Percentiles rank a stretch among this genome's conserved stretches.
These are phyloP conservation scores for Pythium angustatum DNA, from an alignment of 352 stramenopile genomes.

Conservation along the genomic window DNA sequence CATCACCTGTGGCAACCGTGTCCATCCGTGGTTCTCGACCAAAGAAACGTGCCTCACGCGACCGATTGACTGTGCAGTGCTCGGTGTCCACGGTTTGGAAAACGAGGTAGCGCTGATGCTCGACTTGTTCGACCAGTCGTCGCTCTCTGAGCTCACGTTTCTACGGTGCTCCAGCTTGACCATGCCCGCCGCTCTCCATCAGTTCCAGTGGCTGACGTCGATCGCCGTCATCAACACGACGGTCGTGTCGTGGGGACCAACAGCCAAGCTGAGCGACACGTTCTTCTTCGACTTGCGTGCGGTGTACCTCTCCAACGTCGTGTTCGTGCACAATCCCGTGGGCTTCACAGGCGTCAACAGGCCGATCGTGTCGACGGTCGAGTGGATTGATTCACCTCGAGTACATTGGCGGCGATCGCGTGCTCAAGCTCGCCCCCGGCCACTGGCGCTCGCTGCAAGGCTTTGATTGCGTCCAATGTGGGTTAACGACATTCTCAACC, in stretches of 20 bases:
- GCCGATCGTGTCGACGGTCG: neutral
- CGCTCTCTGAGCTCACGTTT: neutral
- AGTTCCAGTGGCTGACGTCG: neutral
- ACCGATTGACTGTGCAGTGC: neutral
- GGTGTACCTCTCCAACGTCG: neutral
- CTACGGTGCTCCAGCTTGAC: neutral
- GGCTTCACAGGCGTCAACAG: neutral
- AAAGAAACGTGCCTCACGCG: constrained; percentile 6
- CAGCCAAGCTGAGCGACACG: neutral
- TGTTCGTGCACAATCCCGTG: neutral
- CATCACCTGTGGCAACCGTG: neutral
- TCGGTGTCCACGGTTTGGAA: neutral
- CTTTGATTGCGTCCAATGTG: neutral
- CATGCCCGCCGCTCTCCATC: neutral
- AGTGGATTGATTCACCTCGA: constrained; percentile 17
- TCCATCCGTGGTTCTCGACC: constrained; percentile 9
- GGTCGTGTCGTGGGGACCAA: neutral
- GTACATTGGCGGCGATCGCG: neutral
- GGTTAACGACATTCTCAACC: neutral
- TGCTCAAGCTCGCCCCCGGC: neutral
- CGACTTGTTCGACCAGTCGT: neutral
- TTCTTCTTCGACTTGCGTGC: neutral
- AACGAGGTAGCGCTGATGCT: neutral
- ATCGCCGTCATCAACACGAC: neutral
- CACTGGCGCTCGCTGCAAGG: neutral